A percentile compares a stretch with the other conserved stretches of the same genome.
Conservation (phyloP, 108 stramenopile genomes). For the Cyclotella choctawhatcheeana region DNA sequence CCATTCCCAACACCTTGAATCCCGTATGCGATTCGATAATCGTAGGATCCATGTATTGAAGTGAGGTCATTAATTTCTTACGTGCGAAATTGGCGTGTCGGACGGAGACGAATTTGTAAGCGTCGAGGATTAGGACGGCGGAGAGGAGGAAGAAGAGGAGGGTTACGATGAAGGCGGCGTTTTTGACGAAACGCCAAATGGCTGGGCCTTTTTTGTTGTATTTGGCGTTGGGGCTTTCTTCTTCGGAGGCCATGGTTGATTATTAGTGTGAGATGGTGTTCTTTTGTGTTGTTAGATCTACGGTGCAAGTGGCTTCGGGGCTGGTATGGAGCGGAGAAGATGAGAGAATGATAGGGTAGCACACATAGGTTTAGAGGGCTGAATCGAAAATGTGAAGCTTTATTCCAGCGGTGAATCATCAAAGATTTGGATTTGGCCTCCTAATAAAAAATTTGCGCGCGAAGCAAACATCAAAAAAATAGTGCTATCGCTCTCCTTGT, state of each 20-base stretch:
- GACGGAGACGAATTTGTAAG: slow-evolving; percentile 47
- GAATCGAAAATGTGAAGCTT: no score
- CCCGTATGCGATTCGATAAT: slow-evolving; percentile 48
- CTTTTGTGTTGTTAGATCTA: no score
- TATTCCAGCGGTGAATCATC: no score
- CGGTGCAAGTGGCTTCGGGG: no score
- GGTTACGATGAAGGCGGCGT: slow-evolving; percentile 26
- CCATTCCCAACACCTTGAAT: slow-evolving; percentile 33
- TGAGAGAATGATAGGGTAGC: no score
- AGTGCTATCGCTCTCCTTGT: no score
- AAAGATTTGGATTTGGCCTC: no score
- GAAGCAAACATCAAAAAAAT: no score
- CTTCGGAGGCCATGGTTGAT: slow-evolving; percentile 25
- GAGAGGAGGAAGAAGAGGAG: slow-evolving; percentile 25
- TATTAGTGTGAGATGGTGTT: no score
- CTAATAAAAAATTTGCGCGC: no score
- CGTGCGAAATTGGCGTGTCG: slow-evolving; percentile 50
- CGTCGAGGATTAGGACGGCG: slow-evolving; percentile 33
- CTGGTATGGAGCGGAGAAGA: no score
- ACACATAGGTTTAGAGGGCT: no score
- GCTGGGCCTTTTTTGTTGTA: slow-evolving; percentile 39
- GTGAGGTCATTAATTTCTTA: slow-evolving; percentile 33
- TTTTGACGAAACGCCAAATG: slow-evolving; percentile 40
- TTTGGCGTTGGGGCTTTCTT: slow-evolving; percentile 25
- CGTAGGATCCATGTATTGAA: slow-evolving; percentile 48